phyloP scores from a whole-genome alignment of 306 rosid genomes.

The Medicago ruthenica region DNA sequence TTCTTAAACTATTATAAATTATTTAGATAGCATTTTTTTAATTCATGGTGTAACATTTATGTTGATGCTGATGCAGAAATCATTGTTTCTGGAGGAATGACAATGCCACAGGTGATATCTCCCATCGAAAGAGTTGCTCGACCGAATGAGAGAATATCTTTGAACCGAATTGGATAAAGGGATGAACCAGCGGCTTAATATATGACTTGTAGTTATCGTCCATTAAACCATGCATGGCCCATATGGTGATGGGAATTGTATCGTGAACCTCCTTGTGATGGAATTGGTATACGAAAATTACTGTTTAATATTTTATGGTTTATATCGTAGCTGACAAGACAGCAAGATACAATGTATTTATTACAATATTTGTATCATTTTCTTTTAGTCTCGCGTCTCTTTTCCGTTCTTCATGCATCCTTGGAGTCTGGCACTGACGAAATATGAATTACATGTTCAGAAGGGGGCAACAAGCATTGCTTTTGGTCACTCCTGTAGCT shows the following conservation, averaged over 20 bases:
- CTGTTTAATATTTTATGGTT: slow-evolving; percentile 18
- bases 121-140: slow-evolving; percentile 64
- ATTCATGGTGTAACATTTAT: background rate
- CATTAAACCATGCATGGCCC: slow-evolving; percentile 13
- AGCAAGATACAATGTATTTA: slow-evolving; percentile 30
- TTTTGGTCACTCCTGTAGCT: background rate
- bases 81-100: slow-evolving; percentile 93
- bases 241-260: slow-evolving; percentile 1
- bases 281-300: slow-evolving; percentile 21
- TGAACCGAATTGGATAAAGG: slow-evolving; percentile 64
- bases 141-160: slow-evolving; percentile 63
- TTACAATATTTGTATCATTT: background rate
- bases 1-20: slow-evolving; percentile 15
- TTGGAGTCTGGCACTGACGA: background rate
- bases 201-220: slow-evolving; percentile 2
- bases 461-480: background rate
- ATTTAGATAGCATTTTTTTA: background rate
- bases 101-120: slow-evolving; percentile 84
- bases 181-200: slow-evolving; percentile 20
- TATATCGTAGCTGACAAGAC: background rate
- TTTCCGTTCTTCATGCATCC: background rate
- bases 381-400: background rate
- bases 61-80: slow-evolving; percentile 64
- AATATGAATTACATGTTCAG: too few relatives aligned
- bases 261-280: slow-evolving; percentile 7